These are phyloP conservation scores for Purpureocillium takamizusanense DNA, from an alignment of 2,329 filamentous ascomycete genomes.

Conservation along the genomic window DNA sequence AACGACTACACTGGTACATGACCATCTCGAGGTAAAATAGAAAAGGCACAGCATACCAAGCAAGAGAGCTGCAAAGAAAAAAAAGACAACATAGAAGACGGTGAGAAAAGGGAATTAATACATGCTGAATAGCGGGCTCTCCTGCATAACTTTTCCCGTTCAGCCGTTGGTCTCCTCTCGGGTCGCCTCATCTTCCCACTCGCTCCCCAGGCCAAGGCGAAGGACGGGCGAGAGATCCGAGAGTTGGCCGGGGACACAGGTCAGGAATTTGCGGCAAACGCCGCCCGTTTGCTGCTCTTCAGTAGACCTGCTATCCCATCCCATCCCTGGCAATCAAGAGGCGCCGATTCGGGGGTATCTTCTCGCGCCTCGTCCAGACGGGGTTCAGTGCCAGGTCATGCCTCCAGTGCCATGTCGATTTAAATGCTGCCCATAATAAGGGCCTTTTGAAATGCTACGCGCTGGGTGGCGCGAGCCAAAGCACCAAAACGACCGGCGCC, in stretches of 20 bases:
- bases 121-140: conserved; percentile 31
- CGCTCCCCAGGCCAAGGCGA: conserved; percentile 6
- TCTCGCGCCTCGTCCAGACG: conserved; percentile 1
- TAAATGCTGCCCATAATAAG: too few relatives aligned
- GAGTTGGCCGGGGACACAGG: background rate
- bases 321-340: background rate
- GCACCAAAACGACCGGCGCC: background rate
- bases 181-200: conserved; percentile 13
- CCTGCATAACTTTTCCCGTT: conserved; percentile 10
- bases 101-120: conserved; percentile 36
- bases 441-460: too few relatives aligned
- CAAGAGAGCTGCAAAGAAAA: conserved; percentile 6
- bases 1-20: background rate
- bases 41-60: conserved; percentile 7
- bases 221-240: background rate
- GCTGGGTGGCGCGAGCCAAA: too few relatives aligned
- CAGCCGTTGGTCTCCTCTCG: background rate
- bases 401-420: too few relatives aligned
- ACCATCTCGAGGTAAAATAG: conserved; percentile 3
- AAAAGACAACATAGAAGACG: conserved; percentile 19
- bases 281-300: background rate
- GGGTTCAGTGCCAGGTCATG: background rate
- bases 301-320: background rate
- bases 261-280: background rate
- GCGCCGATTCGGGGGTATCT: conserved; percentile 4